Conservation (phyloP, 2,329 filamentous ascomycete species). For the Ceratocystis cacaofunesta region DNA sequence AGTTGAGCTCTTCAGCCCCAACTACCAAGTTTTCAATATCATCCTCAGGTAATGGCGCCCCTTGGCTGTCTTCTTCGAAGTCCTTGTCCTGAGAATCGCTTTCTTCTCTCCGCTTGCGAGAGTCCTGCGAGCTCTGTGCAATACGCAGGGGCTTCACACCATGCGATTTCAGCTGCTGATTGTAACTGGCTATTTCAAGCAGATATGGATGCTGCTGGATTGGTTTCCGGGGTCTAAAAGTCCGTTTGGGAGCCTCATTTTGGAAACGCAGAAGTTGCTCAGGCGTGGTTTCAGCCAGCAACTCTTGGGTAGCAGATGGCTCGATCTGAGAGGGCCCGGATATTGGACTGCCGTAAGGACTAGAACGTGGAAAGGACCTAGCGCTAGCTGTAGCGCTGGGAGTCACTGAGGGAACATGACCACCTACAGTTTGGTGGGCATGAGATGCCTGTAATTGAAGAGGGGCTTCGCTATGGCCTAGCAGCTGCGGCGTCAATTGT, state of each 20-base stretch:
- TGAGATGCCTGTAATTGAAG: not conserved
- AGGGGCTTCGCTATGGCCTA: not conserved
- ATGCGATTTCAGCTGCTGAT: conserved; percentile 36
- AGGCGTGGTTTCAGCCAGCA: not conserved
- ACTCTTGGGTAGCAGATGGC: not conserved
- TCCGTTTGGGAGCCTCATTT: conserved; percentile 24
- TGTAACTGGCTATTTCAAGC: conserved; percentile 41
- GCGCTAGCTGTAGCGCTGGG: not conserved
- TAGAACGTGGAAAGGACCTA: not conserved
- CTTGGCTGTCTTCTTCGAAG: conserved; percentile 38
- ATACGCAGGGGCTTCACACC: conserved; percentile 39
- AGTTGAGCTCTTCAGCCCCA: conserved; percentile 14
- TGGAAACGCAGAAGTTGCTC: conserved; percentile 4
- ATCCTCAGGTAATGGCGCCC: conserved; percentile 23
- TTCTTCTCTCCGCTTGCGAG: conserved; percentile 22
- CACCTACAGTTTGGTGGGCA: not conserved
- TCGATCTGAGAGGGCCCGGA: not conserved
- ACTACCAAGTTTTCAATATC: conserved; percentile 23
- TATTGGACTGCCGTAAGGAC: not conserved
- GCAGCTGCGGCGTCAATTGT: not conserved
- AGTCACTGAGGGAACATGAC: not conserved
- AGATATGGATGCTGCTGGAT: conserved; percentile 47
- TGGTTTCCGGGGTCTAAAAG: conserved; percentile 43
- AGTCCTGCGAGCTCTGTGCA: conserved; percentile 23
- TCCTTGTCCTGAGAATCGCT: conserved; percentile 36